Evolutionary conservation across 768 basidiomycete genomes (phyloP).

Genomic region (Tricholoma furcatifolium): DNA sequence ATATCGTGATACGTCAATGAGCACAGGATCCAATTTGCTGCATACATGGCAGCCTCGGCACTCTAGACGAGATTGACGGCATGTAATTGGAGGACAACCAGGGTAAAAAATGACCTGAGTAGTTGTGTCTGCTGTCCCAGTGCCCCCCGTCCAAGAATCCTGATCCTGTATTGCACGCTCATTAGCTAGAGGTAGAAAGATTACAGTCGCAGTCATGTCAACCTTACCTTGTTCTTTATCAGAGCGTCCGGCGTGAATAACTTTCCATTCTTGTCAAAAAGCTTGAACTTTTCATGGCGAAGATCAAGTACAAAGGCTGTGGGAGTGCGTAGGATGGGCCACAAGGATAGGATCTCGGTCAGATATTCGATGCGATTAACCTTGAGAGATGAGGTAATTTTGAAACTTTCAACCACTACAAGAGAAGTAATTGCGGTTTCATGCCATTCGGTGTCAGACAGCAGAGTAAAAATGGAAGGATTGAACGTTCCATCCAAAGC

Average conservation of each 20-base stretch:
- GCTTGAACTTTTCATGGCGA: conserved; percentile 11
- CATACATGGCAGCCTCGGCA: too few species aligned
- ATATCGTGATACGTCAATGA: too few species aligned
- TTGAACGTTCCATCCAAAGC: not conserved
- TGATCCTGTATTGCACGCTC: too few species aligned
- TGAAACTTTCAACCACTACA: not conserved
- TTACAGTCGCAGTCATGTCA: not conserved
- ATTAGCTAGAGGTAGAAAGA: too few species aligned
- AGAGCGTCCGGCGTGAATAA: conserved; percentile 15
- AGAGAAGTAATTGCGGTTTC: not conserved
- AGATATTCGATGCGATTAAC: conserved; percentile 18
- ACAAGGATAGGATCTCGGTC: conserved; percentile 3
- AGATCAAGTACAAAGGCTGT: conserved; percentile 18
- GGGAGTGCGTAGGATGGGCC: conserved; percentile 10
- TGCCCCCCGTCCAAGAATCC: too few species aligned
- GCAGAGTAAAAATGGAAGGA: not conserved
- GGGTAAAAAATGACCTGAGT: too few species aligned
- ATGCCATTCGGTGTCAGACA: not conserved
- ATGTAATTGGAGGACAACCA: too few species aligned
- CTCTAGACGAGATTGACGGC: too few species aligned
- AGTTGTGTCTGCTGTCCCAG: too few species aligned
- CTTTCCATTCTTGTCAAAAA: conserved; percentile 11
- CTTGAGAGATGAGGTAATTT: conserved; percentile 9
- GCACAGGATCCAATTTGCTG: too few species aligned
- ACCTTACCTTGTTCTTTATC: conserved; percentile 20